These are phyloP conservation scores for Podospora comata DNA, from an alignment of 495 filamentous ascomycete species.

Conservation along the genomic window DNA sequence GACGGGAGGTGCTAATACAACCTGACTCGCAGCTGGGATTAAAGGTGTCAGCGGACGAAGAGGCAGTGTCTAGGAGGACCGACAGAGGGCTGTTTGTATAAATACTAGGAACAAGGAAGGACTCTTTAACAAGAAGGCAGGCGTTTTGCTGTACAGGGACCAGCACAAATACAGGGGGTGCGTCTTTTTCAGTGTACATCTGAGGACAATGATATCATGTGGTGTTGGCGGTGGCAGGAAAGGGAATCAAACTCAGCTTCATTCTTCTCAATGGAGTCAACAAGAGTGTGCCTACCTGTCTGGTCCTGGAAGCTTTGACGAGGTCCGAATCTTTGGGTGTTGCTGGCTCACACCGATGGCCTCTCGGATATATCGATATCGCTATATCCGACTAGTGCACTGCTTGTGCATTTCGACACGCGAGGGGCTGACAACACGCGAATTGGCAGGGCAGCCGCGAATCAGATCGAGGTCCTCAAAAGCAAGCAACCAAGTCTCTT, in stretches of 20 bases:
- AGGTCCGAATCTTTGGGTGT: neutral
- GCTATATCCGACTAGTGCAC: neutral
- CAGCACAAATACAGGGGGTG: neutral
- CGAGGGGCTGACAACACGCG: constrained; percentile 6
- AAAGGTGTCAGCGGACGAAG: neutral
- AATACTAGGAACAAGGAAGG: neutral
- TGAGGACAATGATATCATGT: neutral
- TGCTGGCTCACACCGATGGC: neutral
- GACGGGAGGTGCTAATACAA: neutral
- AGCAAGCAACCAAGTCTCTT: neutral
- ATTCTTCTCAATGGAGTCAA: neutral
- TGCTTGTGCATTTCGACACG: neutral
- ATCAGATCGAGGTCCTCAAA: neutral
- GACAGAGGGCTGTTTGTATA: neutral
- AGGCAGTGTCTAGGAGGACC: neutral
- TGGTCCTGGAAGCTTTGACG: too few species aligned
- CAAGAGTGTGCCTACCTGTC: neutral
- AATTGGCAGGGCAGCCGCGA: neutral
- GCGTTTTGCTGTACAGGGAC: neutral
- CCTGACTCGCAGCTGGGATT: neutral
- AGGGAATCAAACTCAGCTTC: neutral
- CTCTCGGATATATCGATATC: neutral
- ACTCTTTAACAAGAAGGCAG: neutral
- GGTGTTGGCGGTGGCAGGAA: neutral
- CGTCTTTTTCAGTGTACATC: neutral